Conservation (phyloP, 2,329 filamentous ascomycete species). For the Colletotrichum destructivum region DNA sequence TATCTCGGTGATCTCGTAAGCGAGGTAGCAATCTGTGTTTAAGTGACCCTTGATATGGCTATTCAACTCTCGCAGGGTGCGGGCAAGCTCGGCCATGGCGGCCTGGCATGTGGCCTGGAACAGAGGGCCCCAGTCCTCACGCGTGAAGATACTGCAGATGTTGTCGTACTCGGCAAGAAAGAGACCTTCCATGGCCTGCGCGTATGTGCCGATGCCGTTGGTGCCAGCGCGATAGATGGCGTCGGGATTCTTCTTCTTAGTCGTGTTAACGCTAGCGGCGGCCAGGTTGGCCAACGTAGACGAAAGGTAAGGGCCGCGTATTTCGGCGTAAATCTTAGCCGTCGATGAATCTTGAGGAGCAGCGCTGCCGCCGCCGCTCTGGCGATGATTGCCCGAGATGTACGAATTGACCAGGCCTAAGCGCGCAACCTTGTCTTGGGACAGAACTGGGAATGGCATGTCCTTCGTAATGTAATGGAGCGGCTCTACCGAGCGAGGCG, state of each 20-base stretch:
- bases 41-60: constrained; percentile 89
- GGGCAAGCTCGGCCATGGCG: constrained; percentile 84
- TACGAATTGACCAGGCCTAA: constrained; percentile 85
- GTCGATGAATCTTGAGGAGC: constrained; percentile 75
- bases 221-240: constrained; percentile 90
- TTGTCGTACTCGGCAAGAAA: constrained; percentile 93
- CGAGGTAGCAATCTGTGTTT: constrained; percentile 92
- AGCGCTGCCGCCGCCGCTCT: constrained; percentile 53
- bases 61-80: constrained; percentile 91
- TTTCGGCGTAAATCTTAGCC: constrained; percentile 87
- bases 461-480: constrained; percentile 94
- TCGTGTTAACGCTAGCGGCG: constrained; percentile 85
- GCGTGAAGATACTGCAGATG: constrained; percentile 87
- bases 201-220: constrained; percentile 93
- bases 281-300: constrained; percentile 88
- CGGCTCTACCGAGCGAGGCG: constrained; percentile 86
- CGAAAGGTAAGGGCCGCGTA: constrained; percentile 89
- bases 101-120: constrained; percentile 85
- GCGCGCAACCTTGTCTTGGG: constrained; percentile 81
- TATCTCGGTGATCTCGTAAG: constrained; percentile 95
- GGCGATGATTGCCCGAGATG: constrained; percentile 74
- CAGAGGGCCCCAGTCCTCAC: constrained; percentile 86
- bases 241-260: constrained; percentile 85
- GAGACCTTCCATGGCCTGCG: constrained; percentile 87
- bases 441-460: constrained; percentile 84